Evolutionary conservation across 2,329 filamentous ascomycete genomes (phyloP).

Genomic region (Leptographium galeiforme): DNA sequence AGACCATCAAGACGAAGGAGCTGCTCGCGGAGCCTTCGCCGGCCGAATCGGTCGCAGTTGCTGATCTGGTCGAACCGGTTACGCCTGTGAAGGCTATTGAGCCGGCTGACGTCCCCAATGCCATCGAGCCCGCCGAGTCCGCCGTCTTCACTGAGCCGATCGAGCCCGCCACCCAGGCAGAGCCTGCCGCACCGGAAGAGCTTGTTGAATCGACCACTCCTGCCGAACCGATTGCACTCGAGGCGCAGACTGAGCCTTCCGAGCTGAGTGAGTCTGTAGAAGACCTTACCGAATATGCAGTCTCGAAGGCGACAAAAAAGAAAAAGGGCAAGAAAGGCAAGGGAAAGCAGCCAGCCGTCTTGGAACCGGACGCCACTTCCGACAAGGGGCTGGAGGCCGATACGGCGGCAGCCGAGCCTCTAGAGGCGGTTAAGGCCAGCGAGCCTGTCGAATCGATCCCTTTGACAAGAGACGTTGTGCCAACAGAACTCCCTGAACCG

Average conservation of each 20-base stretch:
- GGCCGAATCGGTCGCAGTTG: background rate
- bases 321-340: background rate
- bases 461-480: background rate
- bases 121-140: background rate
- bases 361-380: background rate
- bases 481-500: background rate
- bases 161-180: background rate
- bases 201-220: background rate
- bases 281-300: too few relatives aligned
- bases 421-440: background rate
- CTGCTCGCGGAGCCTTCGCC: background rate
- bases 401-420: background rate
- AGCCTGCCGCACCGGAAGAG: background rate
- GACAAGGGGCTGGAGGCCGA: background rate
- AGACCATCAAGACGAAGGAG: conserved; percentile 3
- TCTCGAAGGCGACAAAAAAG: background rate
- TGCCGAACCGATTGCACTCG: background rate
- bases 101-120: background rate
- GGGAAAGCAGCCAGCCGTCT: background rate
- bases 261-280: background rate
- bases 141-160: background rate
- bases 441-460: background rate
- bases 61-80: background rate
- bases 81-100: background rate
- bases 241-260: background rate